phyloP scores from a whole-genome alignment of 2,329 filamentous ascomycete genomes.

The Parastagonospora nodorum region DNA sequence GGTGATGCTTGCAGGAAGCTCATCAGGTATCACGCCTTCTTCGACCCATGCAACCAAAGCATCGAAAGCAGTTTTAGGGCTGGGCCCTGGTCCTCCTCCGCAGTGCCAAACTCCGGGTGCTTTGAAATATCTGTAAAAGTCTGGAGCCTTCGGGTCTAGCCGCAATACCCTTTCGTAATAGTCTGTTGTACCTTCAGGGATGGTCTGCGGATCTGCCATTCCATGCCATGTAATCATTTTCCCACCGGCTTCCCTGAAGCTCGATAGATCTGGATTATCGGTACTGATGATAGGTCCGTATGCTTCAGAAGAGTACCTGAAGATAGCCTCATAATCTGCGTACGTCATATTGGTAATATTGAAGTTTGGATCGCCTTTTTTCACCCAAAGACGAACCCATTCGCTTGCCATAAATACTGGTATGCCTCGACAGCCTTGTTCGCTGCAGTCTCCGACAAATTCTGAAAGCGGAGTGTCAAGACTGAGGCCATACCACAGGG shows the following conservation, averaged over 20 bases:
- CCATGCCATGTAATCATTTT: slow-evolving; percentile 32
- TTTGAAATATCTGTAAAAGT: slow-evolving; percentile 38
- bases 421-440: no score
- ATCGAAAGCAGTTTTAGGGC: slow-evolving; percentile 25
- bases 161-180: slow-evolving; percentile 19
- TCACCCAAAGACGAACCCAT: slow-evolving; percentile 12
- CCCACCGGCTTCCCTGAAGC: slow-evolving; percentile 19
- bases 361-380: slow-evolving; percentile 14
- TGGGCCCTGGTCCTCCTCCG: slow-evolving; percentile 22
- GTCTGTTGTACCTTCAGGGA: slow-evolving; percentile 12
- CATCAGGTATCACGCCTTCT: slow-evolving; percentile 26
- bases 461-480: slow-evolving; percentile 11
- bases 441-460: no score
- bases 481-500: slow-evolving; percentile 16
- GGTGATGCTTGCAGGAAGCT: no score
- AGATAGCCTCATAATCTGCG: slow-evolving; percentile 6
- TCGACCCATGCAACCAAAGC: slow-evolving; percentile 38
- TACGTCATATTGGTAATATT: slow-evolving; percentile 5
- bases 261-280: slow-evolving; percentile 9
- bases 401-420: slow-evolving; percentile 12
- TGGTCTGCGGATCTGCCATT: slow-evolving; percentile 16
- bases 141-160: slow-evolving; percentile 11
- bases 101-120: slow-evolving; percentile 40
- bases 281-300: slow-evolving; percentile 19
- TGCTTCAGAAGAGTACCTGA: slow-evolving; percentile 9